These are phyloP conservation scores for Cercospora sp. DNA, from an alignment of 2,329 filamentous ascomycete genomes.

Conservation along the genomic window DNA sequence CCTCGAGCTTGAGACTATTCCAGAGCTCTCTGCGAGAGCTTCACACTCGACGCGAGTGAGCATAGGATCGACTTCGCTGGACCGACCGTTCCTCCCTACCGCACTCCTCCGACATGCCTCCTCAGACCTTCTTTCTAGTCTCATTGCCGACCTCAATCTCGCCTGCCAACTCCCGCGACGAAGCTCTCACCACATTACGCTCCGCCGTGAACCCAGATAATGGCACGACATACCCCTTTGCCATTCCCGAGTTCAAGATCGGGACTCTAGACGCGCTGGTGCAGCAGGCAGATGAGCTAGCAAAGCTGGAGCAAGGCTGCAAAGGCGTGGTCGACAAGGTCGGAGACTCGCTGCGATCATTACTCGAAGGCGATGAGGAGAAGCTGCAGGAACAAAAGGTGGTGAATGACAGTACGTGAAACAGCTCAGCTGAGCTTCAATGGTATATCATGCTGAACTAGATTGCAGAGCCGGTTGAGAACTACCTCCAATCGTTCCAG, in stretches of 20 bases:
- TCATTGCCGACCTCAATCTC: conserved; percentile 87
- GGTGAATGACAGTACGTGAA: conserved; percentile 83
- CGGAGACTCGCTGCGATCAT: conserved; percentile 75
- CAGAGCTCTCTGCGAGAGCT: background rate
- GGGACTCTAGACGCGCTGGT: conserved; percentile 93
- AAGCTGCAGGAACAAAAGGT: conserved; percentile 84
- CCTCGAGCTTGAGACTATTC: background rate
- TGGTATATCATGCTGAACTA: conserved; percentile 17
- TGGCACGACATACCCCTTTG: conserved; percentile 73
- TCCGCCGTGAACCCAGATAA: conserved; percentile 71
- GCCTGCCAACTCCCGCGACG: conserved; percentile 74
- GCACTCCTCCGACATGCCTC: conserved; percentile 30
- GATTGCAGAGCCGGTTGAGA: conserved; percentile 80
- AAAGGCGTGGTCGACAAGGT: conserved; percentile 85
- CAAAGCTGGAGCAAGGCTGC: conserved; percentile 80
- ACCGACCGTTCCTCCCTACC: conserved; percentile 1
- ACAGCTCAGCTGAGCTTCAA: background rate
- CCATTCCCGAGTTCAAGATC: conserved; percentile 94
- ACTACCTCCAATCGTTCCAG: conserved; percentile 82
- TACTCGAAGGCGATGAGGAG: conserved; percentile 81
- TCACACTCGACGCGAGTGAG: conserved; percentile 4
- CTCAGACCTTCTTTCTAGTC: conserved; percentile 75
- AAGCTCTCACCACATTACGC: conserved; percentile 75
- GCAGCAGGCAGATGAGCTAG: conserved; percentile 91
- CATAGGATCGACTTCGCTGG: background rate